A percentile compares a stretch with the other conserved stretches of the same genome.
Evolutionary conservation across 2,329 filamentous ascomycete genomes (phyloP).

Genomic region (Blumeria hordei): DNA sequence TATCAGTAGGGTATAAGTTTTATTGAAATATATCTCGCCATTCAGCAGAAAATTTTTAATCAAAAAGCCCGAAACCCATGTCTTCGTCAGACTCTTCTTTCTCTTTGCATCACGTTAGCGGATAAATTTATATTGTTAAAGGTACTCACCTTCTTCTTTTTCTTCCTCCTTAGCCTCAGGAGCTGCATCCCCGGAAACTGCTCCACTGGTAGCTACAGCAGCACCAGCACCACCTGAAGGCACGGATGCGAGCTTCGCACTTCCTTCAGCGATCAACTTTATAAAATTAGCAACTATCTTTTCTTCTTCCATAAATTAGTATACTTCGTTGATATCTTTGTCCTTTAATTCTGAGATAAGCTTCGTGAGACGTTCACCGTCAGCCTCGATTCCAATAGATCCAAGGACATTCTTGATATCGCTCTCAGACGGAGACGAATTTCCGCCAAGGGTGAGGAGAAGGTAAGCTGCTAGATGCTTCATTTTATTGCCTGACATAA

Average conservation of each 20-base stretch:
- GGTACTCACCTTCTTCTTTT: slow-evolving; percentile 62
- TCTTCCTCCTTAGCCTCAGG: slow-evolving; percentile 41
- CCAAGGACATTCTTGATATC: slow-evolving; percentile 79
- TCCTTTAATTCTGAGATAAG: slow-evolving; percentile 77
- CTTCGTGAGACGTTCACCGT: slow-evolving; percentile 61
- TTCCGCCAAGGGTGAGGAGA: slow-evolving; percentile 83
- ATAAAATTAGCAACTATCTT: slow-evolving; percentile 7
- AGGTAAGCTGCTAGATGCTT: slow-evolving; percentile 99
- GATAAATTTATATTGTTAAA: not conserved
- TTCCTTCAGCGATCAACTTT: slow-evolving; percentile 77
- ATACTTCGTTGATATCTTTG: slow-evolving; percentile 84
- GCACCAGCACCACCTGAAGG: slow-evolving; percentile 71
- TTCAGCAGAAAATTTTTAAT: slow-evolving; percentile 25
- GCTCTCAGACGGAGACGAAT: slow-evolving; percentile 59
- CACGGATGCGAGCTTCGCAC: slow-evolving; percentile 88
- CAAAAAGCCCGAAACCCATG: slow-evolving; percentile 57
- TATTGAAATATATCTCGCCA: no score
- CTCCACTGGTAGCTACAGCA: slow-evolving; percentile 33
- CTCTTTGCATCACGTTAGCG: slow-evolving; percentile 19
- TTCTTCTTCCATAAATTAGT: slow-evolving; percentile 8
- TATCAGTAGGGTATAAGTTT: no score
- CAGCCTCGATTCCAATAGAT: slow-evolving; percentile 87
- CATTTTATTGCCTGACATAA: slow-evolving; percentile 45
- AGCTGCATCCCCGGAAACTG: slow-evolving; percentile 40
- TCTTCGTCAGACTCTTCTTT: slow-evolving; percentile 53